Evolutionary conservation across 2,329 filamentous ascomycete species (phyloP), one percentile per base, ranked within the genome.

Genomic region (Nemania sp.): DNA sequence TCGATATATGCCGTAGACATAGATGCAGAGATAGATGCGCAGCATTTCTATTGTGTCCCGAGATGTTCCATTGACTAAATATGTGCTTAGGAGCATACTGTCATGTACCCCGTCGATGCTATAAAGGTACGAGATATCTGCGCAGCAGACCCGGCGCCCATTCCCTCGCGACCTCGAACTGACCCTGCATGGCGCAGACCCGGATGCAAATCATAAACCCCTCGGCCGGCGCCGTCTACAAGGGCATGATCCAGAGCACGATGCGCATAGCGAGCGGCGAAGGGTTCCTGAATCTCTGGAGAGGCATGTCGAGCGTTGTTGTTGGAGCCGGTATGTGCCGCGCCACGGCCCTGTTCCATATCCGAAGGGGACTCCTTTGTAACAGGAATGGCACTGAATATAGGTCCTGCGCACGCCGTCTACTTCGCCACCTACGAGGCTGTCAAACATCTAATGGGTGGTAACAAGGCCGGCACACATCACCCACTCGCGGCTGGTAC

Each of bases 401-500:
- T 59, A 97, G 94, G 94, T 67, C 95, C 95, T 69, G 95, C 95
- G 63, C 95, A 99, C 74, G 95, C 95, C 46, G 92, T 99, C 60
- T 98, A 99, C 77, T 99, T 99, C 77, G 94, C 93, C 57, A 98
- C 95, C 42, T 99, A 98, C 76, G 95, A 99, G 80, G 87, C 91
- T 61, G 93, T 98, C 64, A 99, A 99, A 82, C 93, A 99, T 72
- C 79, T 93, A 46, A 95, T 97, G 81, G 95, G 95, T 60, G 95
- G 94, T 49, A 98, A 98, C 74, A 87, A 90, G 73, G 87, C 83
- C 60, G 92, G 91, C 62, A 88, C 89, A 55, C 94, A 99, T 74
- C 94, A 99, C 74, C 94, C 94, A 32, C 80, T 98, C 57, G 95
- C 95, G 77, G 93, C 94, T 73, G 92, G 92, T 96, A 80, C 77